Evolutionary conservation across 2,329 filamentous ascomycete species (phyloP), one percentile per base, ranked within the genome.

Genomic region (Chrysoporthe puriensis): DNA sequence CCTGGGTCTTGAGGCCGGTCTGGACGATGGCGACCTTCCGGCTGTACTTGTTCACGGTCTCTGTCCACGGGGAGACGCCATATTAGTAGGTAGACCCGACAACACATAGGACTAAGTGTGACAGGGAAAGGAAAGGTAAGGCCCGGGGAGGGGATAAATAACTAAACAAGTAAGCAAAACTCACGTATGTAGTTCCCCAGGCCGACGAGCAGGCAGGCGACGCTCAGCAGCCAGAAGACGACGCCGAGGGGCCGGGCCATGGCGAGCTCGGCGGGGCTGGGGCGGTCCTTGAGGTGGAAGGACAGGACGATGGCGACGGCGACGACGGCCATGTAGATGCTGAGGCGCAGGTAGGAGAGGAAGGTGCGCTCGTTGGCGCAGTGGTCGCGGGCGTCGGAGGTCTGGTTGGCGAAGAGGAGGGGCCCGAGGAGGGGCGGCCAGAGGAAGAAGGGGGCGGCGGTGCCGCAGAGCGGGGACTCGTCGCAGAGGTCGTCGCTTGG

Each of bases 321-420:
- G 9, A 98, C 93, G 63, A 99, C 84, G 71, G 93, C 89, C 86
- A 98, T 94, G 81, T 97, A 97, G 73, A 97, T 88, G 43, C 92
- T 90, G 2, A 98, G 86, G 4, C 94, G 90, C 26, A 98, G 88
- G 86, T 96, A 97, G 1, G 95, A 96, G 40, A 98, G 89, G 76
- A 97, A 97, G 0, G 88, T 94, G 77, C 91, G 82, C 78, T 94
- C 91, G 70, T 93, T 93, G 60, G 91, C 91, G 75, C 91, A 92
- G 77, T 94, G 91, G 72, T 94, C 91, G 63, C 91, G 83, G 65
- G 91, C 91, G 76, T 94, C 91, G 65, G 89, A 92, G 70, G 85
- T 86, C 70, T 89, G 86, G 72, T 94, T 94, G 71, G 91, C 87
- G 77, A 94, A 92, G 13, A 94, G 81, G 52, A 94, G 78, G 0